These are phyloP conservation scores for Ceratorhiza oryzae-sativae DNA, from an alignment of 1,284 basidiomycete species.

Conservation along the genomic window DNA sequence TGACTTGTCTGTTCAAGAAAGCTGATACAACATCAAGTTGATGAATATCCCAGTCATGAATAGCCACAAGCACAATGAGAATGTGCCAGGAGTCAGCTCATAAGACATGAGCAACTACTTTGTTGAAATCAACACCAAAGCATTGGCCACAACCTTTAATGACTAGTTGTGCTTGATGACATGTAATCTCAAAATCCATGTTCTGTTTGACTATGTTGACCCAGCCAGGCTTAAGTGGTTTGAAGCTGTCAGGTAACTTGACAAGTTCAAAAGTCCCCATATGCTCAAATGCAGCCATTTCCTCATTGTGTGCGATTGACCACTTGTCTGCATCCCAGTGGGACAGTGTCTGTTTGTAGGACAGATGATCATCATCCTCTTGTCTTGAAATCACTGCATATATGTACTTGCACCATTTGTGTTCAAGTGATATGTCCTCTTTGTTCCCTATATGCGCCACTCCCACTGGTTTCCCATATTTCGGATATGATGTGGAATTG, in stretches of 20 bases:
- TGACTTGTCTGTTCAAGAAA: conserved; percentile 48
- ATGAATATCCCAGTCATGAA: conserved; percentile 49
- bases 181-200: neutral
- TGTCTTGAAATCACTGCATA: neutral
- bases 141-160: neutral
- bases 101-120: neutral
- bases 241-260: no score
- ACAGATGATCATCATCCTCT: neutral
- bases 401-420: neutral
- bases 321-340: neutral
- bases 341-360: neutral
- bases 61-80: conserved; percentile 51
- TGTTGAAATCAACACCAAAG: neutral
- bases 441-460: neutral
- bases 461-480: neutral
- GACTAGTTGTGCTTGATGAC: neutral
- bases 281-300: neutral
- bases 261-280: no score
- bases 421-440: neutral
- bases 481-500: neutral
- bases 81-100: neutral
- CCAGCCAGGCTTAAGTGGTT: neutral
- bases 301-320: neutral
- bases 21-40: conserved; percentile 50
- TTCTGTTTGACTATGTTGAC: neutral